Evolutionary conservation across 1,284 basidiomycete genomes (phyloP), one percentile per base, ranked within the genome.

Genomic region (Trametes polyzona): DNA sequence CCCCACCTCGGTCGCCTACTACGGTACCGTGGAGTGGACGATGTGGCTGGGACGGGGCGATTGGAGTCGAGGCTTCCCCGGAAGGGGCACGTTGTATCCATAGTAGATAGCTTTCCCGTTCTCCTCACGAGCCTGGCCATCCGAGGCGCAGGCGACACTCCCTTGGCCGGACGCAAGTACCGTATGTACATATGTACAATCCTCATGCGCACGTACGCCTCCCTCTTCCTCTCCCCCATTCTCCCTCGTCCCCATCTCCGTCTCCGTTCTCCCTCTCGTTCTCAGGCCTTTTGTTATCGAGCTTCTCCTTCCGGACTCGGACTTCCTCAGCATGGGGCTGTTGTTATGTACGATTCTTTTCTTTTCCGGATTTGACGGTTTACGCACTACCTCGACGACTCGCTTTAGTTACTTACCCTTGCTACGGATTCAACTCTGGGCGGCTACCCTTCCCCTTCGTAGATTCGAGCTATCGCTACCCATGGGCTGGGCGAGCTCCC

Each of bases 101-200:
- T 53, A 54, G 47, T 54, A 48, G 42, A 40, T 7, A 52, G 49
- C 37, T n/a, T n/a, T n/a, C n/a, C n/a, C n/a, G n/a, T n/a, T n/a
- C n/a, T n/a, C n/a, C n/a, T 21, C 12, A 21, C 35, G n/a, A 16
- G 47, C 47, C 47, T 48, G 57, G 47, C 56, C 56, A 49, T 47
- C 57, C 49, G 47, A 35, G 57, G 51, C 57, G 52, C 57, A 58
- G 57, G 57, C 57, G 57, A 29, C 57, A 33, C 41, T 48, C 56
- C 47, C 42, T 40, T 54, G 57, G 57, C 56, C 46, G 41, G 39
- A 53, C 50, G 42, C 52, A 35, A 8, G 27, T 16, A 16, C 27
- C 30, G 27, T 23, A 19, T 36, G 29, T 43, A 51, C 23, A 12
- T n/a, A 19, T 44, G 35, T 36, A 35, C 39, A 21, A 29, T n/a